These are phyloP conservation scores for Ustilago xerochloae DNA, from an alignment of 1,284 basidiomycete genomes.

Conservation along the genomic window DNA sequence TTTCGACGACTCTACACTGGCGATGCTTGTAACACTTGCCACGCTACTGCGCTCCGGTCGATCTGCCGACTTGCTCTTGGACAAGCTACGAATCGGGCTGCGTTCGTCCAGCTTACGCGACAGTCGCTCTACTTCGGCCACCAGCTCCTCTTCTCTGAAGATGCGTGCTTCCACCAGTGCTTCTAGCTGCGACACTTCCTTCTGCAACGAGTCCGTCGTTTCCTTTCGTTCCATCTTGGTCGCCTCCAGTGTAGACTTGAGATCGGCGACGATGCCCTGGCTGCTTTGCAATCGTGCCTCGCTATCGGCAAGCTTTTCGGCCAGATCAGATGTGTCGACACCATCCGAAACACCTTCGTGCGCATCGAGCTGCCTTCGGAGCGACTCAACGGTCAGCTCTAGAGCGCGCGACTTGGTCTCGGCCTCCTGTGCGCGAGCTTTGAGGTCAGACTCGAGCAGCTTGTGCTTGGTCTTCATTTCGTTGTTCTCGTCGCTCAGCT, in stretches of 20 bases:
- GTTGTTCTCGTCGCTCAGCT: constrained; percentile 83
- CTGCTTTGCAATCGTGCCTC: constrained; percentile 70
- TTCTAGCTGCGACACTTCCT: constrained; percentile 62
- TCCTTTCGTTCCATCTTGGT: constrained; percentile 61
- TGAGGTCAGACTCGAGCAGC: constrained; percentile 73
- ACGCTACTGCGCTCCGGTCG: neutral
- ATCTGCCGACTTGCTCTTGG: neutral
- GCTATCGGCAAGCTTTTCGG: constrained; percentile 39
- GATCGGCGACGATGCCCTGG: constrained; percentile 69
- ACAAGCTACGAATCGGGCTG: constrained; percentile 6
- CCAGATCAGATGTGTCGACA: constrained; percentile 58
- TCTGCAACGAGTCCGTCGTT: constrained; percentile 39
- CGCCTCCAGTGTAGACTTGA: constrained; percentile 61
- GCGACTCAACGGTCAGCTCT: constrained; percentile 80
- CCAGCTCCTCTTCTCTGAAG: constrained; percentile 59
- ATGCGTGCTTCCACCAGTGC: constrained; percentile 61
- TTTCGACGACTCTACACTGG: neutral
- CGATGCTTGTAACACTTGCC: neutral
- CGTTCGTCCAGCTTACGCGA: constrained; percentile 32
- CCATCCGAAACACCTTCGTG: constrained; percentile 65
- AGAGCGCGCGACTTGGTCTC: constrained; percentile 79
- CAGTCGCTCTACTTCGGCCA: constrained; percentile 53
- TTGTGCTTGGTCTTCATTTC: constrained; percentile 76
- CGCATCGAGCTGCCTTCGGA: constrained; percentile 72
- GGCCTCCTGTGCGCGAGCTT: constrained; percentile 79